Evolutionary conservation across 2,329 filamentous ascomycete genomes (phyloP), one percentile per base, ranked within the genome.

Genomic region (Thelonectria olida): DNA sequence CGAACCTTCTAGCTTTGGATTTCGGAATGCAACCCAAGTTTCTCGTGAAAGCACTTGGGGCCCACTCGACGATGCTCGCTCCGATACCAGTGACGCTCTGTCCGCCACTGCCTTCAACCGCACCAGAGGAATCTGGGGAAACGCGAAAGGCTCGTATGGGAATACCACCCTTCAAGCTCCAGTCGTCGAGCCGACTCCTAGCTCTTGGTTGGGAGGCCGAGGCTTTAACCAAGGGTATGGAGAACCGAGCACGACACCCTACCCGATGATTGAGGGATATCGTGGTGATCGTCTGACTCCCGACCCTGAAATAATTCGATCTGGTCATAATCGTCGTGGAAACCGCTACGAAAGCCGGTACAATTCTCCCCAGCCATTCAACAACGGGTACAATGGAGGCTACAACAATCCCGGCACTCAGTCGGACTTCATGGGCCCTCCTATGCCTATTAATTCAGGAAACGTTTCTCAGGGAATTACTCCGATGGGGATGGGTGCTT

Each of bases 91-190:
- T 70, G 87, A 90, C 66, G 74, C 81, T 31, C 66, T 85, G 52
- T 83, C 85, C 15, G 72, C 80, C 20, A 81, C 80, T 38, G 80
- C 81, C 5, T 85, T 86, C 73, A 84, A 80, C 58, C 84, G 85
- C 50, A 74, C 82, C 57, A 82, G 85, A 41, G 82, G 81, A 50
- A 85, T 88, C 55, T 90, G 87, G 87, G 81, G 77, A 64, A 82
- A 76, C 42, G 76, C 78, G 48, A 86, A 85, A 70, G 72, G 76
- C 13, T 63, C 73, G 2, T 82, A 81, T 64, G 52, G 58, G 49
- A 72, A 72, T 38, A 64, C 75, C 15, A 68, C 75, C 27, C 62
- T 75, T 7, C 78, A 82, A 17, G 62, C 74, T 12, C 70, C 78
- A 6, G 75, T 78, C 34, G 67, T 75, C 19, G 75, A 78, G 42